A percentile compares a stretch with the other conserved stretches of the same genome.
Conservation (phyloP, 192 early-diverging fungal species). For the Powellomyces hirtus region DNA sequence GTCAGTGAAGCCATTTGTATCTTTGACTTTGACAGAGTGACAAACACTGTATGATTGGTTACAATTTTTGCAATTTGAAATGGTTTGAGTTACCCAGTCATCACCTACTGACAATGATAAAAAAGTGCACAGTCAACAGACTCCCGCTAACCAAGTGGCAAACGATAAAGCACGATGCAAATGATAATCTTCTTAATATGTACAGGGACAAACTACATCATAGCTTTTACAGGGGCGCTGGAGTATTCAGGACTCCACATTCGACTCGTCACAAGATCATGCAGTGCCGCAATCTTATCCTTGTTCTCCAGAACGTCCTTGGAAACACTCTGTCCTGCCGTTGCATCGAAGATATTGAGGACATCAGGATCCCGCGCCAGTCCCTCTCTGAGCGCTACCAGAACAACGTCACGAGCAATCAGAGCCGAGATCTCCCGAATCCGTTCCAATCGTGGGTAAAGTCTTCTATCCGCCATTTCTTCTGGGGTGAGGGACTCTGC, state of each 20-base stretch:
- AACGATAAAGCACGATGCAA: too few species aligned
- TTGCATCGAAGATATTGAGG: constrained; percentile 9
- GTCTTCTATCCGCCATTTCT: constrained; percentile 65
- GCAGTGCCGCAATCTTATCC: not conserved
- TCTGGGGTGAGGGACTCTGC: constrained; percentile 68
- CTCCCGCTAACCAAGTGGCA: too few species aligned
- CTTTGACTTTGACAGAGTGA: too few species aligned
- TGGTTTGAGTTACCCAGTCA: too few species aligned
- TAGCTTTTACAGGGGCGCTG: not conserved
- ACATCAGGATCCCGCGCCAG: constrained; percentile 27
- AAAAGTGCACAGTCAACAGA: too few species aligned
- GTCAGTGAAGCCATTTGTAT: too few species aligned
- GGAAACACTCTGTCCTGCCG: not conserved
- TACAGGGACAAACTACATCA: too few species aligned
- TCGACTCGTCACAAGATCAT: not conserved
- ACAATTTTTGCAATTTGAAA: too few species aligned
- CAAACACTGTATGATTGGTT: too few species aligned
- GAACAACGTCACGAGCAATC: constrained; percentile 77
- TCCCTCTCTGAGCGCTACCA: constrained; percentile 42
- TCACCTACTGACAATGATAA: too few species aligned
- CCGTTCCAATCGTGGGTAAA: constrained; percentile 83
- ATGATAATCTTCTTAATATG: too few species aligned
- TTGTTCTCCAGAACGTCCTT: not conserved
- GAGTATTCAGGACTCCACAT: constrained; percentile 21
- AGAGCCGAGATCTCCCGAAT: constrained; percentile 80